These are phyloP conservation scores for Mentha longifolia DNA, from an alignment of 257 asterid species.

Conservation along the genomic window DNA sequence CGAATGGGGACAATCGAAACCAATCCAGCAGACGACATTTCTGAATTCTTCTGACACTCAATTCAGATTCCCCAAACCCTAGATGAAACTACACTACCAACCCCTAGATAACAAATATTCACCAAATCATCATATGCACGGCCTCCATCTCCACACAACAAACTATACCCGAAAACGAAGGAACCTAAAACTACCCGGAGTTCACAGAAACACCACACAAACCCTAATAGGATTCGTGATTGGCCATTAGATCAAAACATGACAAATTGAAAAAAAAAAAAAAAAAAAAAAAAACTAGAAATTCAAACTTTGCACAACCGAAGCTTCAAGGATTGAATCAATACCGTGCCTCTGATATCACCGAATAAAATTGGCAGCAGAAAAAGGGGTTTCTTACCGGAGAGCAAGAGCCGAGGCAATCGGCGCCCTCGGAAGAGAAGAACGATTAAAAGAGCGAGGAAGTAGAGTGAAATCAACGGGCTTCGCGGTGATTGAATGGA, in stretches of 20 bases:
- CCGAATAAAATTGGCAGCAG: constrained; percentile 22
- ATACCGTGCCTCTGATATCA: constrained; percentile 27
- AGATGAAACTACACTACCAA: constrained; percentile 34
- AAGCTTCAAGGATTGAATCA: constrained; percentile 27
- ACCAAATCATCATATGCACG: constrained; percentile 35
- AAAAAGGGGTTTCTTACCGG: constrained; percentile 40
- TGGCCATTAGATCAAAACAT: constrained; percentile 33
- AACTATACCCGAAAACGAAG: constrained; percentile 33
- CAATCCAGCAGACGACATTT: constrained; percentile 80
- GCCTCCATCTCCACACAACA: constrained; percentile 16
- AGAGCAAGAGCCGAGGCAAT: constrained; percentile 54
- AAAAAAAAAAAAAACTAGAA: not conserved
- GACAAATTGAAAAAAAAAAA: constrained; percentile 2
- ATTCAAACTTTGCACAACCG: constrained; percentile 27
- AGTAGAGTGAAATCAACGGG: constrained; percentile 30
- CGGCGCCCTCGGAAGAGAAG: constrained; percentile 39
- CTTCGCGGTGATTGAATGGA: constrained; percentile 38
- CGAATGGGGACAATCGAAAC: constrained; percentile 59
- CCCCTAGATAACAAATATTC: constrained; percentile 36
- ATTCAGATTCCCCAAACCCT: constrained; percentile 40
- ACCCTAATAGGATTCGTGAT: constrained; percentile 58
- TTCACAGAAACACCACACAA: constrained; percentile 41
- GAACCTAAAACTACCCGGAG: constrained; percentile 31
- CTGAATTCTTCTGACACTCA: constrained; percentile 29
- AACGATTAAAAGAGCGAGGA: constrained; percentile 33